Evolutionary conservation across 2,329 filamentous ascomycete genomes (phyloP).

Genomic region (Curvularia hawaiiensis): DNA sequence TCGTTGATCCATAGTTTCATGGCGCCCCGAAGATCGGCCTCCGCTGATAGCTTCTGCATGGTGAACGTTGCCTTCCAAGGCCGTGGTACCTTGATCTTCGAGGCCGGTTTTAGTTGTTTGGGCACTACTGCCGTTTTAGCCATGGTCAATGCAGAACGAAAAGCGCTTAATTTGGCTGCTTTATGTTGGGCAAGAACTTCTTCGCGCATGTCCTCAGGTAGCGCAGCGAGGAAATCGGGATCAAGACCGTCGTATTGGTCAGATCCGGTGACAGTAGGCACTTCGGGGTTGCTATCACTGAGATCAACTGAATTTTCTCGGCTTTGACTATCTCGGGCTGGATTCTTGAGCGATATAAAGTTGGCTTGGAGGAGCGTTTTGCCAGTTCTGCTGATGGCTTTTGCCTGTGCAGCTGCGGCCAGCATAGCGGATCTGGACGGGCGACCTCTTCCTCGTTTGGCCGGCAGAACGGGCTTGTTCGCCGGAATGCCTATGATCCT

Average conservation of each 20-base stretch:
- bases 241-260: constrained; percentile 32
- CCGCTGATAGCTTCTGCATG: constrained; percentile 57
- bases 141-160: constrained; percentile 37
- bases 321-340: constrained; percentile 18
- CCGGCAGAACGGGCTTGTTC: constrained; percentile 61
- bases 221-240: constrained; percentile 75
- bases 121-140: constrained; percentile 14
- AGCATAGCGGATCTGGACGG: constrained; percentile 43
- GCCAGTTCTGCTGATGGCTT: constrained; percentile 39
- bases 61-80: constrained; percentile 66
- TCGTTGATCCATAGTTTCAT: constrained; percentile 76
- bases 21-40: constrained; percentile 73
- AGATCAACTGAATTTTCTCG: constrained; percentile 22
- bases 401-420: constrained; percentile 59
- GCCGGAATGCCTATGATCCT: constrained; percentile 55
- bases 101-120: constrained; percentile 27
- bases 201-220: constrained; percentile 69
- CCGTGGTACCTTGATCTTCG: constrained; percentile 53
- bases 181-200: constrained; percentile 80
- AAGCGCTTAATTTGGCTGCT: constrained; percentile 32
- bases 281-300: constrained; percentile 34
- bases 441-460: constrained; percentile 69
- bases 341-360: constrained; percentile 59
- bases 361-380: constrained; percentile 70
- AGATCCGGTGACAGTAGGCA: constrained; percentile 7